Evolutionary conservation across 257 asterid species (phyloP).

Genomic region (Gardenia jasminoides): DNA sequence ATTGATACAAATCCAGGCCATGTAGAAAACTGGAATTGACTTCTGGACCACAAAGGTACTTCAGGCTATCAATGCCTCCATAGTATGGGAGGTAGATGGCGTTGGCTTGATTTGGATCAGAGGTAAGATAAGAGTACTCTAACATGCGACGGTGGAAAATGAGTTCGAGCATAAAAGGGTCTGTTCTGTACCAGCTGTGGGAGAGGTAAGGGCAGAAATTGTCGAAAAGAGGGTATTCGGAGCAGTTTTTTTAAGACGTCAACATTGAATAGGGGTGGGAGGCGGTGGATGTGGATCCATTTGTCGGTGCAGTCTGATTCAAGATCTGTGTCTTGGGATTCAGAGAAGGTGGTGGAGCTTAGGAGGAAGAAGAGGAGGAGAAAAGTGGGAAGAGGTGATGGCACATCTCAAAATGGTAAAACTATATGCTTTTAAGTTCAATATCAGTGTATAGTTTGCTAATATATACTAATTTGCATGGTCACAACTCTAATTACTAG

Average conservation of each 20-base stretch:
- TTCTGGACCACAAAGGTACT: conserved; percentile 71
- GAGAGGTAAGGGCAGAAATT: conserved; percentile 66
- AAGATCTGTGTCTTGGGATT: conserved; percentile 44
- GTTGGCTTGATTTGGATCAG: conserved; percentile 63
- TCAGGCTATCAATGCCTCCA: conserved; percentile 64
- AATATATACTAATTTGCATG: too few species aligned
- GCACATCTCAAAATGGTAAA: too few species aligned
- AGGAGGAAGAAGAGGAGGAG: conserved; percentile 17
- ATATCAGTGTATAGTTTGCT: too few species aligned
- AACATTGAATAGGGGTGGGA: conserved; percentile 73
- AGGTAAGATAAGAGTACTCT: conserved; percentile 85
- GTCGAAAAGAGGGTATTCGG: conserved; percentile 61
- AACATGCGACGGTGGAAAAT: conserved; percentile 94
- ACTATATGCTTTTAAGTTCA: too few species aligned
- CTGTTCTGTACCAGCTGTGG: conserved; percentile 92
- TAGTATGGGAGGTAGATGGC: conserved; percentile 81
- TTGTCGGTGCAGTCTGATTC: conserved; percentile 67
- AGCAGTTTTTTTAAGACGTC: conserved; percentile 79
- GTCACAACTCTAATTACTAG: too few species aligned
- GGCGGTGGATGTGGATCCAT: conserved; percentile 89
- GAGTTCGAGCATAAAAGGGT: conserved; percentile 83
- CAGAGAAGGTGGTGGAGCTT: conserved; percentile 14
- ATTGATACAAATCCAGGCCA: conserved; percentile 58
- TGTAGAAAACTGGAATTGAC: conserved; percentile 67
- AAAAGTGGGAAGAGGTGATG: conserved; percentile 8